Evolutionary conservation across 345 rosid species (phyloP).

Genomic region (Punica granatum): DNA sequence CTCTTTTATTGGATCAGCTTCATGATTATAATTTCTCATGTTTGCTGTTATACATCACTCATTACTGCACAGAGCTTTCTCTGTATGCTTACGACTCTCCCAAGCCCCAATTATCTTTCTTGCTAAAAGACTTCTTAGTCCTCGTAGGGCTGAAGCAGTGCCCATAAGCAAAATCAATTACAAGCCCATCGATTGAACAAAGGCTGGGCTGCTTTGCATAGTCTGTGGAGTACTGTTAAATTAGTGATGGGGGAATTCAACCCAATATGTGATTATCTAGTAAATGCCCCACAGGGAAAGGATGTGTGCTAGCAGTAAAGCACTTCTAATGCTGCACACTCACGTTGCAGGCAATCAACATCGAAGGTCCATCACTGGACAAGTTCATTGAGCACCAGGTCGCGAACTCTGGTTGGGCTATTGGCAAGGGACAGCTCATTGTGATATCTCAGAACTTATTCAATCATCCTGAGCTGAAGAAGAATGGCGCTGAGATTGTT

Average conservation of each 20-base stretch:
- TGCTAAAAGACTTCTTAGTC: background rate
- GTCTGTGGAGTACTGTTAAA: background rate
- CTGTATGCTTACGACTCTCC: background rate
- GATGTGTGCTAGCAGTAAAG: background rate
- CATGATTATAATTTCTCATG: background rate
- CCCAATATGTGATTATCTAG: background rate
- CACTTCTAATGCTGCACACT: background rate
- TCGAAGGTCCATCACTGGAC: constrained; percentile 78
- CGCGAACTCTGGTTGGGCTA: constrained; percentile 55
- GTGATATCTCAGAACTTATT: constrained; percentile 58
- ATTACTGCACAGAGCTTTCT: background rate
- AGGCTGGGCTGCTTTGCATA: background rate
- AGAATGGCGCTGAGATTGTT: constrained; percentile 48
- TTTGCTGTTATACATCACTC: background rate
- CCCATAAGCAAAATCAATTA: background rate
- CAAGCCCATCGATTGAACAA: background rate
- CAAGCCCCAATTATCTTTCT: background rate
- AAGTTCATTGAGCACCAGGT: constrained; percentile 76
- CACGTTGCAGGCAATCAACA: constrained; percentile 57
- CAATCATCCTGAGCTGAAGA: constrained; percentile 87
- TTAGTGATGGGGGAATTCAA: background rate
- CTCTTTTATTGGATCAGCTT: background rate
- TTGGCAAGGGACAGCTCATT: constrained; percentile 65
- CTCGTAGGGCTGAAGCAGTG: background rate
- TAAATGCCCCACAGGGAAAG: background rate